phyloP scores from a whole-genome alignment of 2,329 filamentous ascomycete species.

The Monosporascus sp. region DNA sequence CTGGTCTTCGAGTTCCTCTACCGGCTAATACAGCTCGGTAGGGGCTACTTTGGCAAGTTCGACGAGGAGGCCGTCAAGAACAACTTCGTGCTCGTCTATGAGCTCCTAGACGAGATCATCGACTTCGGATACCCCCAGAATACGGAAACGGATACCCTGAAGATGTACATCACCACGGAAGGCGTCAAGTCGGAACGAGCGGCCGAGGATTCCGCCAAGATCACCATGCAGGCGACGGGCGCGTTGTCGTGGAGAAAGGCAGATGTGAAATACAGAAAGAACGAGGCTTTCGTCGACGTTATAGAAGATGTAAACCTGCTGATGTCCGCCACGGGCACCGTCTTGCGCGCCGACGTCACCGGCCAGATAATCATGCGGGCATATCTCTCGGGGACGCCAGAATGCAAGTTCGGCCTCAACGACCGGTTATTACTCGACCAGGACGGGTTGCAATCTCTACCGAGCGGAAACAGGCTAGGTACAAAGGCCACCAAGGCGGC shows the following conservation, averaged over 20 bases:
- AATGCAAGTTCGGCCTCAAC: conserved; percentile 98
- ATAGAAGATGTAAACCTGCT: conserved; percentile 98
- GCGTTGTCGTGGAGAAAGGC: conserved; percentile 94
- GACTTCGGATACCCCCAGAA: conserved; percentile 99
- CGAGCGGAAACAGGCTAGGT: conserved; percentile 70
- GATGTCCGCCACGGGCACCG: conserved; percentile 96
- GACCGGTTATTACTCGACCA: conserved; percentile 88
- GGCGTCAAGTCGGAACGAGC: conserved; percentile 87
- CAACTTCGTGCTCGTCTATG: conserved; percentile 98
- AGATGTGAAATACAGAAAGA: conserved; percentile 98
- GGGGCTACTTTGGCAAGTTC: conserved; percentile 97
- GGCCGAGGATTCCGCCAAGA: conserved; percentile 90
- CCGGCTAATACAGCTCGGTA: conserved; percentile 80
- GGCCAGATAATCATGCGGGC: conserved; percentile 98
- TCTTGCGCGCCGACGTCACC: conserved; percentile 91
- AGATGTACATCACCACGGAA: conserved; percentile 99
- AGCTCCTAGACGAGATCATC: conserved; percentile 94
- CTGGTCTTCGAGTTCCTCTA: conserved; percentile 98
- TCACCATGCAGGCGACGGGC: conserved; percentile 98
- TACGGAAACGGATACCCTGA: conserved; percentile 95
- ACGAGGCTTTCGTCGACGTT: conserved; percentile 98
- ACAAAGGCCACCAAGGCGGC: conserved; percentile 92
- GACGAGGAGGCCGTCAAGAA: conserved; percentile 99
- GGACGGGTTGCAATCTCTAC: conserved; percentile 58
- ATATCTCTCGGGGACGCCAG: conserved; percentile 90